Percentiles rank a stretch among this genome's conserved stretches.
These are phyloP conservation scores for Spiraea crenata DNA, from an alignment of 331 rosid species.

Conservation along the genomic window DNA sequence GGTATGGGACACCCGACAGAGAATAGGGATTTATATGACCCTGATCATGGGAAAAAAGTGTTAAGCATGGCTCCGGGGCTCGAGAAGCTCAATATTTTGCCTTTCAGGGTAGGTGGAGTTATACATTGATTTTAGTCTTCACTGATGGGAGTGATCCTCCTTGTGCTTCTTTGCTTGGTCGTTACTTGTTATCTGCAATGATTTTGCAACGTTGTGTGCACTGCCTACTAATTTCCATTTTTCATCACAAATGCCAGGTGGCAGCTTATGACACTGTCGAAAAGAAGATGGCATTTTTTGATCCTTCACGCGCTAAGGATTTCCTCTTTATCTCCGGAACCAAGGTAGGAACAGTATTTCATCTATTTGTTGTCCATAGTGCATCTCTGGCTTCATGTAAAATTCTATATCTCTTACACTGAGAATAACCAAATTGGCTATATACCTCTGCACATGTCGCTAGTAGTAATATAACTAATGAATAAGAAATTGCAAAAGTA, in stretches of 20 bases:
- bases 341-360: constrained; percentile 53
- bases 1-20: constrained; percentile 98
- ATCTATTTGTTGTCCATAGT: constrained; percentile 10
- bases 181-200: neutral
- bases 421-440: neutral
- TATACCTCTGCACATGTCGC: neutral
- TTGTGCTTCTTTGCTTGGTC: constrained; percentile 3
- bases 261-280: constrained; percentile 85
- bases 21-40: constrained; percentile 88
- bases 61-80: constrained; percentile 98
- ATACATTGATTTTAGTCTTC: constrained; percentile 1
- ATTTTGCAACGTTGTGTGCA: neutral
- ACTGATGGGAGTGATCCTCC: neutral
- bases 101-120: constrained; percentile 63
- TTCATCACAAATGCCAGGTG: constrained; percentile 48
- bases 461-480: neutral
- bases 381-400: constrained; percentile 7
- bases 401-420: neutral
- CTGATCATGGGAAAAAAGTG: constrained; percentile 95
- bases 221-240: neutral
- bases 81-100: constrained; percentile 92
- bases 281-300: constrained; percentile 92
- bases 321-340: constrained; percentile 97
- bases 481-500: no score
- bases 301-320: constrained; percentile 76